Evolutionary conservation across 1,284 basidiomycete genomes (phyloP).

Genomic region (Coriolopsis trogii): DNA sequence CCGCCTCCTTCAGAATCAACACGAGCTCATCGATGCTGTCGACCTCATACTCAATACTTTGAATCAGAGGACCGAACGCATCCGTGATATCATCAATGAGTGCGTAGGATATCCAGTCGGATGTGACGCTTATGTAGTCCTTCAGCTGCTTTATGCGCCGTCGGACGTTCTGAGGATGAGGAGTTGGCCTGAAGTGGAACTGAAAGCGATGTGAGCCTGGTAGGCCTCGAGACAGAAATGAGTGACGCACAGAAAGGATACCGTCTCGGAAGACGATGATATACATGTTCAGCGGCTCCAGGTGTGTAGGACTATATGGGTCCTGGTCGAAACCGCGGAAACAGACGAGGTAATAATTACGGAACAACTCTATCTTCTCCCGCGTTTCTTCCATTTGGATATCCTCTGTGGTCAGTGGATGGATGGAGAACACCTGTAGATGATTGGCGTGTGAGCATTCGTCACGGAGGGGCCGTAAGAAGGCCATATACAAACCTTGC

Average conservation of each 20-base stretch:
- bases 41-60: conserved; percentile 99
- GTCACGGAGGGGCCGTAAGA: neutral
- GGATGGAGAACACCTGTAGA: conserved; percentile 89
- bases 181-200: conserved; percentile 98
- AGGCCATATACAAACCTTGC: conserved; percentile 61
- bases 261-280: conserved; percentile 99
- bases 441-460: neutral
- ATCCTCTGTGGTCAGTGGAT: conserved; percentile 98
- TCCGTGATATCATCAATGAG: conserved; percentile 99
- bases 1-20: conserved; percentile 89
- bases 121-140: conserved; percentile 98
- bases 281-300: conserved; percentile 99
- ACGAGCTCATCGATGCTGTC: conserved; percentile 99
- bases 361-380: conserved; percentile 99
- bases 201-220: conserved; percentile 35
- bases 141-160: conserved; percentile 99
- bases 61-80: conserved; percentile 98
- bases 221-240: neutral
- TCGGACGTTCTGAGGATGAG: conserved; percentile 97
- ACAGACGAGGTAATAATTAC: conserved; percentile 99
- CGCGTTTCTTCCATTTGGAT: conserved; percentile 99
- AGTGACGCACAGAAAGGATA: conserved; percentile 78
- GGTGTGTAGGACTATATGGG: conserved; percentile 94
- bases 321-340: conserved; percentile 99
- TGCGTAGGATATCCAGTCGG: conserved; percentile 99